A percentile compares a stretch with the other conserved stretches of the same genome.
Evolutionary conservation across 768 basidiomycete genomes (phyloP).

Genomic region (Fistulinella prunicolor): DNA sequence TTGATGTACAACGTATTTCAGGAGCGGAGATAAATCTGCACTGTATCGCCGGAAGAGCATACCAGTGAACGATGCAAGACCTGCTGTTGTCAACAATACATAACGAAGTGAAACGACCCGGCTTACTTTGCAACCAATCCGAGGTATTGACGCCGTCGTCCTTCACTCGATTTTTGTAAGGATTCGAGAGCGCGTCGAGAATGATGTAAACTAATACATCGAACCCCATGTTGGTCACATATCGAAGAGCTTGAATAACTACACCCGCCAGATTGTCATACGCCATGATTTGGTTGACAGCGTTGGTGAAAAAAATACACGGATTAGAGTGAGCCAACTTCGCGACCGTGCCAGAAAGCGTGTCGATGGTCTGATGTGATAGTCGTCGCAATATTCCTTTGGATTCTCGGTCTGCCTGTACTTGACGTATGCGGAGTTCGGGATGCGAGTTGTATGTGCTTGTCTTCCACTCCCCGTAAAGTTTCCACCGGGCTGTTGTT

Average conservation of each 20-base stretch:
- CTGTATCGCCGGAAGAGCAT: constrained; percentile 87
- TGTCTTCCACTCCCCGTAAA: constrained; percentile 96
- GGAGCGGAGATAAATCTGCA: constrained; percentile 76
- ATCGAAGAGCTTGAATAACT: constrained; percentile 85
- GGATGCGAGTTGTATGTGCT: constrained; percentile 69
- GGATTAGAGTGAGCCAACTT: constrained; percentile 96
- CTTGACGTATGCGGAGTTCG: constrained; percentile 73
- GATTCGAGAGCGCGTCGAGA: constrained; percentile 83
- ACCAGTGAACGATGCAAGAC: constrained; percentile 89
- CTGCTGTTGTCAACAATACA: constrained; percentile 40
- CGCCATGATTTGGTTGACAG: constrained; percentile 91
- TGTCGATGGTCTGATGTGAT: constrained; percentile 78
- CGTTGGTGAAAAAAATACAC: constrained; percentile 83
- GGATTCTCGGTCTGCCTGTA: constrained; percentile 83
- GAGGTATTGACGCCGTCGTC: constrained; percentile 88
- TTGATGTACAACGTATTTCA: constrained; percentile 91
- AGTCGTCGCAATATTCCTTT: constrained; percentile 88
- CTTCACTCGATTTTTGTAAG: constrained; percentile 78
- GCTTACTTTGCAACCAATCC: constrained; percentile 90
- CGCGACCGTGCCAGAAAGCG: constrained; percentile 82
- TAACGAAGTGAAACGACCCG: constrained; percentile 1
- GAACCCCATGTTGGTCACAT: constrained; percentile 90
- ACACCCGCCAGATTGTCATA: constrained; percentile 92
- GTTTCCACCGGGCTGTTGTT: constrained; percentile 75
- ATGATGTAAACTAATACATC: constrained; percentile 89